phyloP scores from a whole-genome alignment of 345 rosid genomes.

The Gossypium stocksii region DNA sequence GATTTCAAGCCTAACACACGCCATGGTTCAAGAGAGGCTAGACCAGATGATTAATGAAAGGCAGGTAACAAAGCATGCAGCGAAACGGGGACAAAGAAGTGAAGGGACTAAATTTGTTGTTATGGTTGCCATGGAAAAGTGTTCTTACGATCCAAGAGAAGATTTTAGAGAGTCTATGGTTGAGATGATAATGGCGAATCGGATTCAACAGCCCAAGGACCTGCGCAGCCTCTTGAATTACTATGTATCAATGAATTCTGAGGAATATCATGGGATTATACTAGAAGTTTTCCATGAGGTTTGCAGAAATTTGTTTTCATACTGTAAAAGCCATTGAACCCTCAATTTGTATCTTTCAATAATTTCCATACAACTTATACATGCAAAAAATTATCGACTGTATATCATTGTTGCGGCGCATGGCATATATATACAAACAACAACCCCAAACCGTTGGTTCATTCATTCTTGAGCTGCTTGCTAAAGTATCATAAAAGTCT shows the following conservation, averaged over 20 bases:
- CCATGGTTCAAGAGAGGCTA: constrained; percentile 35
- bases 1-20: constrained; percentile 74
- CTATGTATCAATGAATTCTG: constrained; percentile 70
- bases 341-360: no score
- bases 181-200: constrained; percentile 50
- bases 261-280: constrained; percentile 53
- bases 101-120: constrained; percentile 52
- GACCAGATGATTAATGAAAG: constrained; percentile 11
- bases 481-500: background rate
- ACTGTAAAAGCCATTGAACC: constrained; percentile 41
- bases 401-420: background rate
- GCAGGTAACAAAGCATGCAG: background rate
- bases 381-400: no score
- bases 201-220: constrained; percentile 54
- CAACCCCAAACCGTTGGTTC: background rate
- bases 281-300: constrained; percentile 80
- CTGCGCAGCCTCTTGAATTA: constrained; percentile 76
- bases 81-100: background rate
- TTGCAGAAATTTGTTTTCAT: constrained; percentile 56
- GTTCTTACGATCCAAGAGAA: constrained; percentile 66
- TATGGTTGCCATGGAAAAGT: constrained; percentile 84
- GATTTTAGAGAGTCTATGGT: constrained; percentile 81
- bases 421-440: background rate
- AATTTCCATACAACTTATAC: no score
- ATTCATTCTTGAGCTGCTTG: background rate